Base-by-base conservation (phyloP, 805 yeast species). In the Ogataea nonfermentans region DNA sequence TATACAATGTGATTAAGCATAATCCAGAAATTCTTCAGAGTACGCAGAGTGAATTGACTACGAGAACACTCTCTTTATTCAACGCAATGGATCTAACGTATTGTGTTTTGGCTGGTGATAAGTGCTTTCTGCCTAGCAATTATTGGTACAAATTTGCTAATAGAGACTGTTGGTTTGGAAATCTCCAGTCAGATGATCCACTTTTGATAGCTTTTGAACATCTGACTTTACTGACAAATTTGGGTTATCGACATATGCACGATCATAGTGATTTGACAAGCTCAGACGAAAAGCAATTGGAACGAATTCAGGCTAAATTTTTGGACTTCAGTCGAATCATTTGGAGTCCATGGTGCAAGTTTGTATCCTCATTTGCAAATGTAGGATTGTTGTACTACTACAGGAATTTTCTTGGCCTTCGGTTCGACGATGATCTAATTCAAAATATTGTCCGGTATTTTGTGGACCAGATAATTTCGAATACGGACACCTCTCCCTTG, bases 201-300 rank as follows among this genome's bases (percentile, higher is more conserved):
- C 67, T 35, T 56, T 58, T 54, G 52, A 55, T 3, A 50, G 63
- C 45, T 50, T 60, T 38, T 51, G 63, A 39, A 49, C 52, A 26
- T 5, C 34, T 55, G 16, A 43, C 56, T 9, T 17, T 14, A 3
- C 19, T 56, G n/a, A 30, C 41, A 25, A 46, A 42, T 23, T 20
- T 43, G 22, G 55, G 52, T 2, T 35, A 32, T 32, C 7, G 28
- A 20, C n/a, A 7, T 5, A 13, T 20, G 29, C 22, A 28, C 8
- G 23, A 24, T 7, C 23, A 12, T 14, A 12, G 25, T 2, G 12
- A 25, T 7, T 22, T 40, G 19, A 19, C 22, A 19, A 5, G 22
- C 22, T 19, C 22, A 6, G 22, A 19, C 8, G 12, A 33, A 16
- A 17, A 17, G 11, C 29, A 41, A 8, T 12, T 17, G 6, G 14